Conservation (phyloP, 768 basidiomycete genomes). For the Agaricus subrufescens region DNA sequence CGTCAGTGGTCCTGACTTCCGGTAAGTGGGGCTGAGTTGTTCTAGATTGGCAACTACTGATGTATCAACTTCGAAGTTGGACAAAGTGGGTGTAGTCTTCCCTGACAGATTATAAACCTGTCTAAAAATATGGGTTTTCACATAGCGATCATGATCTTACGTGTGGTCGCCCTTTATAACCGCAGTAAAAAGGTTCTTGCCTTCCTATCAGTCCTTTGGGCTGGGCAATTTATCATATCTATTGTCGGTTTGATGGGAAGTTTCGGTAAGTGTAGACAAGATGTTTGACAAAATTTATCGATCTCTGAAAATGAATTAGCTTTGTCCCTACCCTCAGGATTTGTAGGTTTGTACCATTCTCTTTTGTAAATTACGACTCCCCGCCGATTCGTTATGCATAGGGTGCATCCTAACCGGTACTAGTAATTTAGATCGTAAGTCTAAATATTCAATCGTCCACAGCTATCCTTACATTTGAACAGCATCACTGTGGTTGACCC, state of each 20-base stretch:
- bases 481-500: conserved; percentile 23
- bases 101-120: not conserved
- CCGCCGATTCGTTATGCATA: not conserved
- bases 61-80: not conserved
- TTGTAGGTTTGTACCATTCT: conserved; percentile 15
- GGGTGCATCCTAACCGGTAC: conserved; percentile 22
- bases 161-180: conserved; percentile 24
- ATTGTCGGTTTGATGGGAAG: conserved; percentile 18
- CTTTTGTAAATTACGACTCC: not conserved
- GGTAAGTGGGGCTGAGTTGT: not conserved
- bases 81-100: conserved; percentile 10
- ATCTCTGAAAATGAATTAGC: conserved; percentile 9
- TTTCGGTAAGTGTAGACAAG: conserved; percentile 16
- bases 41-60: too few species aligned
- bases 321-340: conserved; percentile 18
- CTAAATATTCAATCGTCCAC: not conserved
- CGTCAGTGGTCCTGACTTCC: conserved; percentile 20
- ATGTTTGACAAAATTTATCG: not conserved
- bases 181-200: conserved; percentile 14
- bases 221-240: conserved; percentile 20
- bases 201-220: conserved; percentile 19
- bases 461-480: not conserved
- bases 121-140: not conserved
- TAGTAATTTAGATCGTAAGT: conserved; percentile 19
- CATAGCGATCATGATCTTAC: conserved; percentile 28